Percentiles rank a stretch among this genome's conserved stretches.
These are phyloP conservation scores for Arbutus unedo DNA, from an alignment of 148 eudicot species.

Conservation along the genomic window DNA sequence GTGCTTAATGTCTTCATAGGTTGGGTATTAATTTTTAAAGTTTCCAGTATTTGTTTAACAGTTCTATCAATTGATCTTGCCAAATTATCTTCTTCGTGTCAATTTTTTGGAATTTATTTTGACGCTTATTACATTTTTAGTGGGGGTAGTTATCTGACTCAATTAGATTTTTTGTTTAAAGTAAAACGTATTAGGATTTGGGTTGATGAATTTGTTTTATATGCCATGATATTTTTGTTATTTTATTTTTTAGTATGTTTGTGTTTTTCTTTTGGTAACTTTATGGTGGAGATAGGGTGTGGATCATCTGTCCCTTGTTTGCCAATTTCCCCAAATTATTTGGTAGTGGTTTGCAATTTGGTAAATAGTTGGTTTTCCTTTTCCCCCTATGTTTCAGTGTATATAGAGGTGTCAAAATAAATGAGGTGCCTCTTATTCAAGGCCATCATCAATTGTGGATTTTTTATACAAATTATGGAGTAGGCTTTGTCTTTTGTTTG, in stretches of 20 bases:
- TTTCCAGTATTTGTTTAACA: not conserved
- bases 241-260: not conserved
- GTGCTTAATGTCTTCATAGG: not conserved
- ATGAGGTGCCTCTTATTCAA: not conserved
- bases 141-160: not conserved
- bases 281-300: not conserved
- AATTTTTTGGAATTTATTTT: constrained; percentile 1
- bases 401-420: not conserved
- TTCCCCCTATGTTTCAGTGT: not conserved
- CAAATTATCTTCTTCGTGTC: not conserved
- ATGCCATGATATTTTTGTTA: not conserved
- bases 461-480: no score
- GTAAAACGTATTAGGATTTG: not conserved
- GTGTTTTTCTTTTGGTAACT: not conserved
- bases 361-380: not conserved
- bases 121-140: not conserved
- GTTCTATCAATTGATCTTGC: not conserved
- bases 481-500: no score
- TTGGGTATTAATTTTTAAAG: not conserved
- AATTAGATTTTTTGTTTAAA: not conserved
- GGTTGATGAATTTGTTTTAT: not conserved
- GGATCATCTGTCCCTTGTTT: not conserved
- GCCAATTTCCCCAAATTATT: not conserved
- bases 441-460: no score
- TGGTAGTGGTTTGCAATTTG: not conserved